These are phyloP conservation scores for Eucalyptus virginea DNA, from an alignment of 345 rosid genomes.

Conservation along the genomic window DNA sequence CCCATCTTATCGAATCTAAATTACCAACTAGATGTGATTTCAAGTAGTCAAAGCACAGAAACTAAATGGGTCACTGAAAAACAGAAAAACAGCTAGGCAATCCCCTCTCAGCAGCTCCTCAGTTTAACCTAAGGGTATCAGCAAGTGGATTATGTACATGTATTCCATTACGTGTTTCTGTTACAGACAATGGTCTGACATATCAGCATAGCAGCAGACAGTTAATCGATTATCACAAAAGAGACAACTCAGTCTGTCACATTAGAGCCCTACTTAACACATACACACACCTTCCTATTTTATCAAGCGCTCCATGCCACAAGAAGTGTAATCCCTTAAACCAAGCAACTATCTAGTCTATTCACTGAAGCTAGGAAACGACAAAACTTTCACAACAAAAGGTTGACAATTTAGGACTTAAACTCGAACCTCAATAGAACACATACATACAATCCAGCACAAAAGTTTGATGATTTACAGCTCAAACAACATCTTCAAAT, in stretches of 20 bases:
- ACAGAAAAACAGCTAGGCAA: background rate
- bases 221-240: background rate
- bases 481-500: background rate
- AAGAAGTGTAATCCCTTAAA: background rate
- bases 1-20: background rate
- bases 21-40: background rate
- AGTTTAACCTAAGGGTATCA: background rate
- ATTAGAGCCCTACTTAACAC: background rate
- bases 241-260: background rate
- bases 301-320: background rate
- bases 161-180: background rate
- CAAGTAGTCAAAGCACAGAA: background rate
- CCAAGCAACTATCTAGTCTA: background rate
- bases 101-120: background rate
- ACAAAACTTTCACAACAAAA: background rate
- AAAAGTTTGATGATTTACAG: background rate
- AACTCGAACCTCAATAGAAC: background rate
- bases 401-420: background rate
- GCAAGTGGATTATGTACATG: background rate
- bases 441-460: background rate
- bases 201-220: background rate
- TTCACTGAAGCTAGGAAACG: background rate
- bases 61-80: background rate
- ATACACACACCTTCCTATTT: background rate
- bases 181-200: background rate